A percentile compares a stretch with the other conserved stretches of the same genome.
phyloP scores from a whole-genome alignment of 768 basidiomycete genomes.

The Trametes cubensis region DNA sequence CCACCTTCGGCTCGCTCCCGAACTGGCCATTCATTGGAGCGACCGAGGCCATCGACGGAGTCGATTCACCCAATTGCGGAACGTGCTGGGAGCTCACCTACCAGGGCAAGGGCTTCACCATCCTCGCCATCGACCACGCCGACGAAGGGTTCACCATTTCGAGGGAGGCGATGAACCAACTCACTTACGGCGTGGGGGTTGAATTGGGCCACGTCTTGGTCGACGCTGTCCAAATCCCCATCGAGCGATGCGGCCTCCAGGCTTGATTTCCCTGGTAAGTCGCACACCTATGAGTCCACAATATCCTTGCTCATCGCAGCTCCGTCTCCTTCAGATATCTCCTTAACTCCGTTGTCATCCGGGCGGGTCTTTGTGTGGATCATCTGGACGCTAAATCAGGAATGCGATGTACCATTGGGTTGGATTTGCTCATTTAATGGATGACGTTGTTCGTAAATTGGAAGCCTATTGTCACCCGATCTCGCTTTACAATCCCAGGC shows the following conservation, averaged over 20 bases:
- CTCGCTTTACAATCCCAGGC: too few relatives aligned
- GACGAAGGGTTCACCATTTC: constrained; percentile 40
- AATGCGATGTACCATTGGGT: too few relatives aligned
- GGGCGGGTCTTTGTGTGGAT: too few relatives aligned
- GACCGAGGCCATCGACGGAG: constrained; percentile 33
- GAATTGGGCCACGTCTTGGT: constrained; percentile 52
- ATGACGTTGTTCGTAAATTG: too few relatives aligned
- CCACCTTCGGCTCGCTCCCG: constrained; percentile 42
- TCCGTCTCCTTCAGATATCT: too few relatives aligned
- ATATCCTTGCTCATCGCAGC: too few relatives aligned
- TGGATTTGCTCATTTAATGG: too few relatives aligned
- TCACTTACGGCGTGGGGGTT: constrained; percentile 46
- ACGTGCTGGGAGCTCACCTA: constrained; percentile 39
- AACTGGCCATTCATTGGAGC: constrained; percentile 43
- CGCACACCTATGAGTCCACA: too few relatives aligned
- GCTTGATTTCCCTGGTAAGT: too few relatives aligned
- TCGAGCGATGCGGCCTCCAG: constrained; percentile 54
- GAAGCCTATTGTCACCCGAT: too few relatives aligned
- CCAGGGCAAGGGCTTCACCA: constrained; percentile 31
- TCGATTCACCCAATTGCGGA: constrained; percentile 36
- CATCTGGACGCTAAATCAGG: too few relatives aligned
- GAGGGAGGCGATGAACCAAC: constrained; percentile 37
- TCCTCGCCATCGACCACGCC: constrained; percentile 37
- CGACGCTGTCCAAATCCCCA: constrained; percentile 43
- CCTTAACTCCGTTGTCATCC: too few relatives aligned